Conservation (phyloP, 257 asterid species). For the Thymus quinquecostatus region DNA sequence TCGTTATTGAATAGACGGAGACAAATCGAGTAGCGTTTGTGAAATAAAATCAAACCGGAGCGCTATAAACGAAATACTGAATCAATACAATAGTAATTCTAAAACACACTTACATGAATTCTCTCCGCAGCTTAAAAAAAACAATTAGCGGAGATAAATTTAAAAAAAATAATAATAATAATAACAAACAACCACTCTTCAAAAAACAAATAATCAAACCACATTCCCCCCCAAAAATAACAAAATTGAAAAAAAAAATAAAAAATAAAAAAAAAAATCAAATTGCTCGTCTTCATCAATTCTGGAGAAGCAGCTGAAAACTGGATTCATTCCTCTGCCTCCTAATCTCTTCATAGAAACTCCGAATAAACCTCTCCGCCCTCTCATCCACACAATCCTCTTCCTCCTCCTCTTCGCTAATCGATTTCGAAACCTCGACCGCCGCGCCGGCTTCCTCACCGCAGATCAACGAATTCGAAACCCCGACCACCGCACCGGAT, state of each 20-base stretch:
- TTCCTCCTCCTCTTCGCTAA: constrained; percentile 13
- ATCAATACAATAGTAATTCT: neutral
- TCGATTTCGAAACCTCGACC: neutral
- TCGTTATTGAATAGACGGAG: too few relatives aligned
- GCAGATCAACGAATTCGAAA: neutral
- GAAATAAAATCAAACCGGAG: neutral
- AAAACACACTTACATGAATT: neutral
- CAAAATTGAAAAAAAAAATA: neutral
- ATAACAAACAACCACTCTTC: neutral
- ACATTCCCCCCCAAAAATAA: neutral
- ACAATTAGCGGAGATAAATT: neutral
- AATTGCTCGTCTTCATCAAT: neutral
- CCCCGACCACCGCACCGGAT: constrained; percentile 22
- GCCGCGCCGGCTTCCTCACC: constrained; percentile 30
- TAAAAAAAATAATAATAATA: neutral
- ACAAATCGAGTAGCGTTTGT: too few relatives aligned
- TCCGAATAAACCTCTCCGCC: constrained; percentile 78
- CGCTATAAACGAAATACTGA: neutral
- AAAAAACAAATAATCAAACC: neutral
- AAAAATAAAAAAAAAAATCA: neutral
- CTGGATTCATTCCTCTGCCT: constrained; percentile 51
- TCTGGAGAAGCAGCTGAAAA: constrained; percentile 29
- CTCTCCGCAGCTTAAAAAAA: neutral
- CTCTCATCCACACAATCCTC: constrained; percentile 65
- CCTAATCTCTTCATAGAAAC: constrained; percentile 74